phyloP scores from a whole-genome alignment of 2,329 filamentous ascomycete genomes.

The Diaporthe aspalathi region DNA sequence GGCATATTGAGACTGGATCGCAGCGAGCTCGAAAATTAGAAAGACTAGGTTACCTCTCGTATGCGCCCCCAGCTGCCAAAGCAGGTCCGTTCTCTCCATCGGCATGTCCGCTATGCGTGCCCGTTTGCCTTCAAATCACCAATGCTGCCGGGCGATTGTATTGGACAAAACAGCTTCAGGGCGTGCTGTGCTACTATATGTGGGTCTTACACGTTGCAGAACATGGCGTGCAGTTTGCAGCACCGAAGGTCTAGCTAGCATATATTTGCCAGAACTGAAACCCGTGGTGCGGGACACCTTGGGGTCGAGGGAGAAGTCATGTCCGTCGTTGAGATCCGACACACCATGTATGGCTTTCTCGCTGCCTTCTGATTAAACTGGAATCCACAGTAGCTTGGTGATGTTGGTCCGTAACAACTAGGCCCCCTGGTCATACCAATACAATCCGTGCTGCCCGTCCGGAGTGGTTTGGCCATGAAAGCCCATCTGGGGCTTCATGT shows the following conservation, averaged over 20 bases:
- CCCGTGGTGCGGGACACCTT: background rate
- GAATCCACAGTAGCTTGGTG: background rate
- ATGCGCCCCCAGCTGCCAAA: slow-evolving; percentile 21
- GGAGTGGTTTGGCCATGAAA: background rate
- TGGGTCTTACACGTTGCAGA: background rate
- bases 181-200: background rate
- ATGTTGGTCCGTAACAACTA: background rate
- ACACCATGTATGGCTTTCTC: background rate
- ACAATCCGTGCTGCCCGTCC: background rate
- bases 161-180: slow-evolving; percentile 15
- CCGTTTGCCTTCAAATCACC: background rate
- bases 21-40: background rate
- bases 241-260: background rate
- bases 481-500: background rate
- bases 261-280: background rate
- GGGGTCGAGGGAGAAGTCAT: background rate
- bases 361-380: background rate
- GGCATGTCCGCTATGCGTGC: slow-evolving; percentile 20
- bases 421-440: background rate
- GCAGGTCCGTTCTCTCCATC: no score
- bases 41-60: slow-evolving; percentile 20
- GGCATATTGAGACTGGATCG: background rate
- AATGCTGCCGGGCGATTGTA: background rate
- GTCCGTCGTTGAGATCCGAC: background rate
- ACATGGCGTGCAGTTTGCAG: background rate